Evolutionary conservation across 2,329 filamentous ascomycete genomes (phyloP), one percentile per base, ranked within the genome.

Genomic region (Aspergillus glaucus): DNA sequence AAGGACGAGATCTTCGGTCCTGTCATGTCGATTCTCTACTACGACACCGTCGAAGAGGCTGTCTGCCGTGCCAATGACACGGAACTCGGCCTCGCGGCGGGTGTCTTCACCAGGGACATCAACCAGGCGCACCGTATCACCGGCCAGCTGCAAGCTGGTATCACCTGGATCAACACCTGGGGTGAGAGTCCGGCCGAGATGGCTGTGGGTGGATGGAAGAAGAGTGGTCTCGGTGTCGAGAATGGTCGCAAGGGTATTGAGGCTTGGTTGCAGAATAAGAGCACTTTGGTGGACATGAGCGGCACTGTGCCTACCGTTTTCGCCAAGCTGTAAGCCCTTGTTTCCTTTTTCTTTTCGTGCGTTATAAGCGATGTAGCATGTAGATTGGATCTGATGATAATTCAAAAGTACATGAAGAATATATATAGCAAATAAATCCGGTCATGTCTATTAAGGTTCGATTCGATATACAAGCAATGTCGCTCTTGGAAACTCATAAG

Each of bases 91-190:
- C 81, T 95, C 3, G 89, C 89, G 0, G 90, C 88, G 0, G 89
- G 89, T 17, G 86, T 95, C 1, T 92, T 94, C 57, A 88, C 87
- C 0, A 80, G 79, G 50, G 81, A 94, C 56, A 68, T 95, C 46
- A 85, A 87, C 58, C 64, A 78, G 43, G 89, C 87, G 48, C 88
- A 95, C 61, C 75, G 79, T 40, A 79, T 92, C 1, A 76, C 92
- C 39, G 77, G 79, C 21, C 77, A 81, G 61, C 73, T 95, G 4
- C 79, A 94, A 63, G 88, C 88, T 0, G 89, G 89, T 30, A 95
- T 95, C 61, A 94, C 88, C 1, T 95, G 89, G 89, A 78, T 95
- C 46, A 95, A 95, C 67, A 90, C 87, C 0, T 95, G 90, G 90
- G 89, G 90, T n/a, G 89, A 95, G 73, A 85, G 80, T 44, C 89